These are phyloP conservation scores for Takakia lepidozioides DNA, from an alignment of 225 moss, liverwort and hornwort species.

Conservation along the genomic window DNA sequence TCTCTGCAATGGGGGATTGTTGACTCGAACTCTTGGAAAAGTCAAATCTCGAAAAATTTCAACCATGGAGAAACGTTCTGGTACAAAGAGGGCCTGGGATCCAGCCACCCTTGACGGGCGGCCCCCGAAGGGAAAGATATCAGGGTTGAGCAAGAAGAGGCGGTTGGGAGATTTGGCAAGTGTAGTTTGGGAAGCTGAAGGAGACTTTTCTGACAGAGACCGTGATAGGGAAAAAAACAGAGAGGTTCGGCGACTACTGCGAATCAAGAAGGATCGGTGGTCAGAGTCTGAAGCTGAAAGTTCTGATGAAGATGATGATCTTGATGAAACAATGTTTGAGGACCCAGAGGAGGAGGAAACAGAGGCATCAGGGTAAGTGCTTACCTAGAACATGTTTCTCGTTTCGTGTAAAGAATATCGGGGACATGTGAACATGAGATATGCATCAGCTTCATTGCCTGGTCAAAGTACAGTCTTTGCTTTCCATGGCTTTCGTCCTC, in stretches of 20 bases:
- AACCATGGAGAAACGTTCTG: constrained; percentile 29
- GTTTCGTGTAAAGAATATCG: no score
- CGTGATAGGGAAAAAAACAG: constrained; percentile 34
- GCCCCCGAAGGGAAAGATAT: constrained; percentile 47
- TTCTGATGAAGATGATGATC: constrained; percentile 75
- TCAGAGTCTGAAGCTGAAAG: constrained; percentile 83
- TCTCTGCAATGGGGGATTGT: constrained; percentile 41
- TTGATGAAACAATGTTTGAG: constrained; percentile 54
- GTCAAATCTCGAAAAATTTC: constrained; percentile 37
- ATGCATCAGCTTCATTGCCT: no score
- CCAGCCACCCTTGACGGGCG: constrained; percentile 37
- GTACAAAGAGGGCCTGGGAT: constrained; percentile 68
- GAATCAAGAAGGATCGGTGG: constrained; percentile 55
- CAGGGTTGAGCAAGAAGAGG: constrained; percentile 45
- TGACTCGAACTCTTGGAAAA: constrained; percentile 43
- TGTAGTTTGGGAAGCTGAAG: constrained; percentile 66
- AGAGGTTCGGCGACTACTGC: constrained; percentile 36
- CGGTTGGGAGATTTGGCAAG: constrained; percentile 47
- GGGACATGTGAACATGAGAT: no score
- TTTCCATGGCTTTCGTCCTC: no score
- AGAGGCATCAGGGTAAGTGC: constrained; percentile 60
- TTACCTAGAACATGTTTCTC: no score
- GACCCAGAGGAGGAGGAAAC: constrained; percentile 94
- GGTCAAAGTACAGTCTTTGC: no score
- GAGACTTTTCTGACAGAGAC: constrained; percentile 32